These are phyloP conservation scores for Hansenula lynferdii DNA, from an alignment of 1,139 yeast genomes.

Conservation along the genomic window DNA sequence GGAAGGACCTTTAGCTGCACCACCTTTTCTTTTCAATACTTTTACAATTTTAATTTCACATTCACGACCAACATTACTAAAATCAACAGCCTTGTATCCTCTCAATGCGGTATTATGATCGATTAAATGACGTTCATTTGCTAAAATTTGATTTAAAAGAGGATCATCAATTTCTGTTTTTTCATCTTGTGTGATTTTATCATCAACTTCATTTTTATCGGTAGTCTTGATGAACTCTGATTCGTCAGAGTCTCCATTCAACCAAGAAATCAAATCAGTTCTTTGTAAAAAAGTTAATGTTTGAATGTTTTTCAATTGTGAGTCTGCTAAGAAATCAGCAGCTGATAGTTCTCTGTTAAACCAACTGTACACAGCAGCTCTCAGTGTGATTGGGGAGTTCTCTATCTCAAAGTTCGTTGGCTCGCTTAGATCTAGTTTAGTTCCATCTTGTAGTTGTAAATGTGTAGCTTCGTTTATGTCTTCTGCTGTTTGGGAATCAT, in stretches of 20 bases:
- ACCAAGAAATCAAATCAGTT: slow-evolving; percentile 79
- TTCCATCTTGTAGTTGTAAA: slow-evolving; percentile 3
- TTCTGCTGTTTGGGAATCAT: slow-evolving; percentile 10
- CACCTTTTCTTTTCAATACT: slow-evolving; percentile 43
- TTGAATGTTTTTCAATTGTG: slow-evolving; percentile 58
- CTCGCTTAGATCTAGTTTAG: slow-evolving; percentile 32
- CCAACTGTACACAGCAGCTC: slow-evolving; percentile 80
- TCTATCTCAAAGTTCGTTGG: slow-evolving; percentile 58
- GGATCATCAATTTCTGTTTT: slow-evolving; percentile 40
- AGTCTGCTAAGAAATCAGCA: slow-evolving; percentile 75
- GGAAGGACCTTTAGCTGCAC: slow-evolving; percentile 4
- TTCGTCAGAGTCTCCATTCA: slow-evolving; percentile 58
- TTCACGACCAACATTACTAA: slow-evolving; percentile 68
- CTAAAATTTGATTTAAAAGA: slow-evolving; percentile 45
- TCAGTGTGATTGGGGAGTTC: slow-evolving; percentile 44
- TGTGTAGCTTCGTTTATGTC: slow-evolving; percentile 25
- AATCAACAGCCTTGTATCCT: slow-evolving; percentile 73
- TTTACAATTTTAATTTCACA: slow-evolving; percentile 59
- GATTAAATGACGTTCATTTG: slow-evolving; percentile 60
- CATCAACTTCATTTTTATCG: slow-evolving; percentile 10
- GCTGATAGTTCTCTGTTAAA: slow-evolving; percentile 66
- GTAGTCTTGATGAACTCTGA: slow-evolving; percentile 58
- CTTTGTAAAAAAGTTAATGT: slow-evolving; percentile 84
- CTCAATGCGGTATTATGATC: slow-evolving; percentile 83
- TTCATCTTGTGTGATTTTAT: not conserved